These are phyloP conservation scores for Nakazawaea wyomingensis DNA, from an alignment of 805 yeast genomes.

Conservation along the genomic window DNA sequence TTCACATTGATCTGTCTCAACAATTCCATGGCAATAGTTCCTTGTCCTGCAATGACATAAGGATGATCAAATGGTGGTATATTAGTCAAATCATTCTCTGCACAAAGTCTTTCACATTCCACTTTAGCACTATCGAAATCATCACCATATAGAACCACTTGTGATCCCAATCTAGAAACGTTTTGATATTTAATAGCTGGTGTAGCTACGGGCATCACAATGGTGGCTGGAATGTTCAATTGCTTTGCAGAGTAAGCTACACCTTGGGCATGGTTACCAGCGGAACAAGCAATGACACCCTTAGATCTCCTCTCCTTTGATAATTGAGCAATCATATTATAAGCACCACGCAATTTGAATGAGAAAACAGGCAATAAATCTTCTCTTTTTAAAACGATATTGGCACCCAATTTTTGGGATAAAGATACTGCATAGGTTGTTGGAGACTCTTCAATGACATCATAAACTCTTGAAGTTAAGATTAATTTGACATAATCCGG, in stretches of 20 bases:
- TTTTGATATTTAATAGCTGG: slow-evolving; percentile 92
- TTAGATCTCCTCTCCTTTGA: slow-evolving; percentile 57
- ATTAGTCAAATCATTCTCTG: slow-evolving; percentile 70
- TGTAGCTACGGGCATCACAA: slow-evolving; percentile 97
- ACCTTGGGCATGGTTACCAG: slow-evolving; percentile 99
- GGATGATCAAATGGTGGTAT: slow-evolving; percentile 99
- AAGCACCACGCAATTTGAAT: slow-evolving; percentile 95
- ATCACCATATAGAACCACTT: slow-evolving; percentile 88
- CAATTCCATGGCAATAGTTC: slow-evolving; percentile 92
- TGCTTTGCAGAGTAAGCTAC: slow-evolving; percentile 89
- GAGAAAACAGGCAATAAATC: slow-evolving; percentile 93
- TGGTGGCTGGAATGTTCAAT: slow-evolving; percentile 86
- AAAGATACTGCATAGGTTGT: slow-evolving; percentile 69
- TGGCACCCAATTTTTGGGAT: slow-evolving; percentile 69
- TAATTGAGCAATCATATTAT: slow-evolving; percentile 91
- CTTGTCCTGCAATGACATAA: slow-evolving; percentile 97
- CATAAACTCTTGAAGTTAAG: slow-evolving; percentile 89
- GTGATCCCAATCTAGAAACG: slow-evolving; percentile 88
- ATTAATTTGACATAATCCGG: slow-evolving; percentile 95
- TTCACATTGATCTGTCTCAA: slow-evolving; percentile 79
- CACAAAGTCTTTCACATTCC: slow-evolving; percentile 73
- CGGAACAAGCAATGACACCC: slow-evolving; percentile 97
- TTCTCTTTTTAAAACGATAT: slow-evolving; percentile 80
- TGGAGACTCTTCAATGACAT: slow-evolving; percentile 89
- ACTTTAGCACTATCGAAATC: slow-evolving; percentile 94